A percentile compares a stretch with the other conserved stretches of the same genome.
phyloP scores from a whole-genome alignment of 1,284 basidiomycete genomes.

The Trichosporon asahii region DNA sequence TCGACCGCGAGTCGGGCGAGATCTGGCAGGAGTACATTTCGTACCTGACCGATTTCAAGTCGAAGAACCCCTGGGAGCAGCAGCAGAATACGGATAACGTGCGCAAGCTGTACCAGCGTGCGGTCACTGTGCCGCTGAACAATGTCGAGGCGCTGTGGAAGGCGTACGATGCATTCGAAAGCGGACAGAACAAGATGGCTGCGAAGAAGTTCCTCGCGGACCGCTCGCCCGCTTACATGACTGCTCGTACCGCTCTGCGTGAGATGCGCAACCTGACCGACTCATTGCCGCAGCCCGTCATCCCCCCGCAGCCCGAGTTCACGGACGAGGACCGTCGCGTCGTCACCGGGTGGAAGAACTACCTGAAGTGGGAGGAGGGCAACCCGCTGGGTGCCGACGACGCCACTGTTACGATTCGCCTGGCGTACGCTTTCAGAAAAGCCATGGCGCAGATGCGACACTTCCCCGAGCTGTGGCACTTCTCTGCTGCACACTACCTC shows the following conservation, averaged over 20 bases:
- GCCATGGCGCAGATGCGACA: slow-evolving; percentile 81
- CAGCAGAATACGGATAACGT: slow-evolving; percentile 93
- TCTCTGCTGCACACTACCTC: slow-evolving; percentile 78
- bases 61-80: slow-evolving; percentile 83
- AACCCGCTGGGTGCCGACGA: slow-evolving; percentile 88
- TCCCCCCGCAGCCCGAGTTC: slow-evolving; percentile 74
- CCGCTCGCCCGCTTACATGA: slow-evolving; percentile 82
- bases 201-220: slow-evolving; percentile 92
- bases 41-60: slow-evolving; percentile 74
- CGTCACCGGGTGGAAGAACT: slow-evolving; percentile 81
- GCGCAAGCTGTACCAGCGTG: slow-evolving; percentile 87
- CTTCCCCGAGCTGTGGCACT: slow-evolving; percentile 94
- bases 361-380: slow-evolving; percentile 91
- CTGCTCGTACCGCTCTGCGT: slow-evolving; percentile 81
- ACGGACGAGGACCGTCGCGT: slow-evolving; percentile 67
- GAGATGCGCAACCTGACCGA: slow-evolving; percentile 69
- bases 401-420: slow-evolving; percentile 61
- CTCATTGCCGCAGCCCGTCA: slow-evolving; percentile 60
- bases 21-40: slow-evolving; percentile 68
- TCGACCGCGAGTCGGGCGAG: slow-evolving; percentile 59
- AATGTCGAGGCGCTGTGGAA: slow-evolving; percentile 93
- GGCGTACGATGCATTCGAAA: slow-evolving; percentile 92
- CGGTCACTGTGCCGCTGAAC: slow-evolving; percentile 87
- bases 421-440: slow-evolving; percentile 81
- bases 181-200: slow-evolving; percentile 77